A percentile compares a stretch with the other conserved stretches of the same genome.
phyloP scores from a whole-genome alignment of 78 protist species.

The Mastigamoeba balamuthi region DNA sequence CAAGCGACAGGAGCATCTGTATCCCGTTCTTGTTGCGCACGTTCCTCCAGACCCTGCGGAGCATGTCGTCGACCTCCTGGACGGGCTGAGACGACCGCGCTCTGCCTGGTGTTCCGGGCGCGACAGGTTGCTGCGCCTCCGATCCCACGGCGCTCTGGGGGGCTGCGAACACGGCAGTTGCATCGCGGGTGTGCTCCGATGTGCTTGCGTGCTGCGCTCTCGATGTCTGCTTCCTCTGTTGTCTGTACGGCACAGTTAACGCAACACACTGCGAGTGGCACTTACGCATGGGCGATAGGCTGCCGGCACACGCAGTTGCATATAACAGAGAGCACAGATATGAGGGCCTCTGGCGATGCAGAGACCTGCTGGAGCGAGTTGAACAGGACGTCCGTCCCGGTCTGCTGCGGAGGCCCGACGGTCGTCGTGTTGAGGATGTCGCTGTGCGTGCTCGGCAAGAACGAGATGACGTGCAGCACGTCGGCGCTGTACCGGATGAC shows the following conservation, averaged over 20 bases:
- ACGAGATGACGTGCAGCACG: not conserved
- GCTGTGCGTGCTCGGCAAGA: not conserved
- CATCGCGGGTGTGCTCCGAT: not conserved
- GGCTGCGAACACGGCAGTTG: not conserved
- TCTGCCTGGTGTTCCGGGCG: too few species aligned
- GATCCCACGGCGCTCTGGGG: too few species aligned
- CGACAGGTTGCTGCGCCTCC: too few species aligned
- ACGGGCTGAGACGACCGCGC: too few species aligned
- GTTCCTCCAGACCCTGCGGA: not conserved
- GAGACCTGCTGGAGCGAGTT: too few species aligned
- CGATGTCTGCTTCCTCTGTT: not conserved
- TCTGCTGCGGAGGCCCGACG: not conserved
- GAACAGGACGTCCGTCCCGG: too few species aligned
- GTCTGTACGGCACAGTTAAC: not conserved
- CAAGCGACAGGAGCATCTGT: not conserved
- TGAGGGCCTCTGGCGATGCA: slow-evolving; percentile 4
- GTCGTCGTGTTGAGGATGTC: not conserved
- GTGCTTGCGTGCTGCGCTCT: not conserved
- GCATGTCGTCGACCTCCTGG: not conserved
- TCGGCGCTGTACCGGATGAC: too few species aligned
- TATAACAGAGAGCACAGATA: not conserved
- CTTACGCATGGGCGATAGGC: not conserved
- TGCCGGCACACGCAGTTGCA: not conserved
- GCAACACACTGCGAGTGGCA: not conserved
- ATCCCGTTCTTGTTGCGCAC: not conserved